These are phyloP conservation scores for Osmanthus fragrans DNA, from an alignment of 257 asterid genomes.

Conservation along the genomic window DNA sequence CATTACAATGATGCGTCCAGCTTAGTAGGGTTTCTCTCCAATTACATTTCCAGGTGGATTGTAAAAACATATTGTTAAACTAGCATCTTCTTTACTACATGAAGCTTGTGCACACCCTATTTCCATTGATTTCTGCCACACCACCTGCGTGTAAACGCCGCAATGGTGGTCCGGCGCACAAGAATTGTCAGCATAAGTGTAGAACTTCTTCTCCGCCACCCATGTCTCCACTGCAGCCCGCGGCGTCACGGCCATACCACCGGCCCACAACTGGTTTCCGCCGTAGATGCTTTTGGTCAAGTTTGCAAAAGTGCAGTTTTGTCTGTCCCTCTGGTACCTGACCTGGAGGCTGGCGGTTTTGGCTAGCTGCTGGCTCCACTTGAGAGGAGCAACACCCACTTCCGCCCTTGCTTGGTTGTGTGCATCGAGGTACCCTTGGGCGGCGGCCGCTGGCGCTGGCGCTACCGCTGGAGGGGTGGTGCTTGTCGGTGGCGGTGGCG, in stretches of 20 bases:
- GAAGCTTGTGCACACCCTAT: constrained; percentile 76
- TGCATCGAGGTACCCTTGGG: constrained; percentile 52
- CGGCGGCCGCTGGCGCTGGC: constrained; percentile 22
- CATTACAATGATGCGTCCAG: neutral
- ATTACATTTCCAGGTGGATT: constrained; percentile 87
- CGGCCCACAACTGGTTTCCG: constrained; percentile 75
- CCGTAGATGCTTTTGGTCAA: constrained; percentile 57
- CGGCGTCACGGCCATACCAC: constrained; percentile 52
- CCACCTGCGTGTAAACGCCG: constrained; percentile 92
- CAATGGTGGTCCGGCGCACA: constrained; percentile 59
- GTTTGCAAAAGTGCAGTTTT: constrained; percentile 70
- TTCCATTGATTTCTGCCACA: constrained; percentile 71
- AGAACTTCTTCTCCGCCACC: constrained; percentile 77
- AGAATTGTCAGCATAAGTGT: constrained; percentile 56
- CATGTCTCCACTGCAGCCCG: constrained; percentile 65
- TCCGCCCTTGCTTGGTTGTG: constrained; percentile 78
- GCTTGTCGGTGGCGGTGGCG: constrained; percentile 42
- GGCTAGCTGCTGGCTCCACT: constrained; percentile 68
- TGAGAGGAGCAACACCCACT: constrained; percentile 71
- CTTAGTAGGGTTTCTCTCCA: constrained; percentile 88
- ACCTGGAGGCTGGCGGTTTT: constrained; percentile 65
- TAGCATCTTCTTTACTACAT: constrained; percentile 44
- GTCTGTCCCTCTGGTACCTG: constrained; percentile 66
- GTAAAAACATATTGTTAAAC: constrained; percentile 72
- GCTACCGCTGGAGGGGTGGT: constrained; percentile 20